A percentile compares a stretch with the other conserved stretches of the same genome.
Evolutionary conservation across 192 early-diverging fungal species (phyloP).

Genomic region (Oehlia diaphana): DNA sequence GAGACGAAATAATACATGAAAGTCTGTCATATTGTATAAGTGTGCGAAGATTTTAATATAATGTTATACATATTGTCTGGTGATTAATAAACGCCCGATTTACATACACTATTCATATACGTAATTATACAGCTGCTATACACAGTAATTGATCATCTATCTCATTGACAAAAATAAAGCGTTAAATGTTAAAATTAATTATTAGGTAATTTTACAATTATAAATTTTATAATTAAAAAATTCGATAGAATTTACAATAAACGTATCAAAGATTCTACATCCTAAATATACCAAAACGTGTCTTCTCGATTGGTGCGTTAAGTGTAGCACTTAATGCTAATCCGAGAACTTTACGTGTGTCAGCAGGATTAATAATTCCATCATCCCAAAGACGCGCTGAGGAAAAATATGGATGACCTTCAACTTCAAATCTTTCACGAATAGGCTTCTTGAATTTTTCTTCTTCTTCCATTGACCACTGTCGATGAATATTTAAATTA

Average conservation of each 20-base stretch:
- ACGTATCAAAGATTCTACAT: conserved; percentile 65
- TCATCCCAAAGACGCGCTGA: conserved; percentile 92
- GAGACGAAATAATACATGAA: no score
- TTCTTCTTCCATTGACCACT: conserved; percentile 77
- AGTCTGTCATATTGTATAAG: no score
- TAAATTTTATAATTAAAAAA: background rate
- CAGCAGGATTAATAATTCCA: conserved; percentile 86
- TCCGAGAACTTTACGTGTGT: conserved; percentile 86
- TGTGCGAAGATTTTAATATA: no score
- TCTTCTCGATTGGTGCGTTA: conserved; percentile 70
- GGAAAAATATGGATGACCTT: conserved; percentile 96
- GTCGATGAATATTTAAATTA: conserved; percentile 13
- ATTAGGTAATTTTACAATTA: background rate
- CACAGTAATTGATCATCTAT: no score
- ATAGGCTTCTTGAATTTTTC: conserved; percentile 84
- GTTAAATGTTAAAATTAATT: no score
- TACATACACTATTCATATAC: no score
- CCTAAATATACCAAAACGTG: conserved; percentile 92
- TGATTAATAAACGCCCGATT: no score
- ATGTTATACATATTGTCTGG: no score
- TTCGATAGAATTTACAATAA: background rate
- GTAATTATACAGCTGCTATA: no score
- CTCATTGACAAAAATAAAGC: no score
- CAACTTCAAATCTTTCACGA: conserved; percentile 79
- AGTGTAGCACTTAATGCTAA: conserved; percentile 79